Percentiles rank a stretch among this genome's conserved stretches.
These are phyloP conservation scores for Pseudomicrostroma phylloplanum DNA, from an alignment of 1,284 basidiomycete species.

Conservation along the genomic window DNA sequence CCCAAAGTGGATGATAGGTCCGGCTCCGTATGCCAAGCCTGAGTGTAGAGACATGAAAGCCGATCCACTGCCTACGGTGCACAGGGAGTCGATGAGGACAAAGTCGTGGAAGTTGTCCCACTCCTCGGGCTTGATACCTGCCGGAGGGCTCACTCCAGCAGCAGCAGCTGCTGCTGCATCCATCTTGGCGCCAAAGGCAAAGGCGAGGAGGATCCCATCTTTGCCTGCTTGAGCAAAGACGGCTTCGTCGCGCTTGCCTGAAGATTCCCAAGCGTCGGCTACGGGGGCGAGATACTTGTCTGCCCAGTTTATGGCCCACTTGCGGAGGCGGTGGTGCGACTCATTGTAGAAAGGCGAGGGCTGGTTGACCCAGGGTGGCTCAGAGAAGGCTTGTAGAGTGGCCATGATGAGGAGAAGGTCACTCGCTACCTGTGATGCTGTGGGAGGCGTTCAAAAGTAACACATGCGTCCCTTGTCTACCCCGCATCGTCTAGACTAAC, in stretches of 20 bases:
- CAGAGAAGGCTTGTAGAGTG: conserved; percentile 1
- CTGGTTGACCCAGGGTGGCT: conserved; percentile 1
- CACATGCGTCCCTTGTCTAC: no score
- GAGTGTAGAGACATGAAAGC: background rate
- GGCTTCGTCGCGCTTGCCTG: conserved; percentile 7
- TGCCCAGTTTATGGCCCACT: conserved; percentile 12
- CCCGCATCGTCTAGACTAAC: no score
- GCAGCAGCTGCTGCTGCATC: conserved; percentile 6
- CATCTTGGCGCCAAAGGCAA: conserved; percentile 11
- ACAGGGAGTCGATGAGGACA: conserved; percentile 15
- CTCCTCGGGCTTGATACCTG: conserved; percentile 12
- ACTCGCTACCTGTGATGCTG: no score
- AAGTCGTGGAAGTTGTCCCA: conserved; percentile 17
- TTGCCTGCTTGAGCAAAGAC: background rate
- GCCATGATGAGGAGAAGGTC: background rate
- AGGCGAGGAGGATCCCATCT: conserved; percentile 8
- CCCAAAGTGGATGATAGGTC: conserved; percentile 36
- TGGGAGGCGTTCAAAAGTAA: no score
- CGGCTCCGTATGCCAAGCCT: conserved; percentile 17
- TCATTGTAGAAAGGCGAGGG: conserved; percentile 16
- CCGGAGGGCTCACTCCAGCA: conserved; percentile 15
- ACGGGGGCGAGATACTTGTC: conserved; percentile 9
- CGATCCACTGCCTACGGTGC: background rate
- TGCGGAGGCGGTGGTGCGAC: conserved; percentile 13
- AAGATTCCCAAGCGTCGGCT: conserved; percentile 13